phyloP scores from a whole-genome alignment of 78 protist genomes.

The Protostelium mycophagum region DNA sequence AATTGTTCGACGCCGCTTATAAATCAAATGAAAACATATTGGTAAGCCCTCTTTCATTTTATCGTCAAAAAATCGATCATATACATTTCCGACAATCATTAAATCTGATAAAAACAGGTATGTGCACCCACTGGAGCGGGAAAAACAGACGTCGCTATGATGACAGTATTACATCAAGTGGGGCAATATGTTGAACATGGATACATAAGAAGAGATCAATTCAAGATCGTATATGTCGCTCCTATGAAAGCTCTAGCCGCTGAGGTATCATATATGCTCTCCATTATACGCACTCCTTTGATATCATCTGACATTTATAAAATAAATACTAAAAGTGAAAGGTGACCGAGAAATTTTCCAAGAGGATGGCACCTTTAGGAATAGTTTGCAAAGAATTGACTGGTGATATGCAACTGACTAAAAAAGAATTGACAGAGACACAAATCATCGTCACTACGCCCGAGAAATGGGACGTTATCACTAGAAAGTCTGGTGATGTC shows the following conservation, averaged over 20 bases:
- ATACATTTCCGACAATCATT: too few relatives aligned
- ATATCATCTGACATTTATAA: too few relatives aligned
- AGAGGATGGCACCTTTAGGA: conserved; percentile 74
- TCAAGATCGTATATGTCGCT: conserved; percentile 96
- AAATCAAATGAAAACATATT: conserved; percentile 81
- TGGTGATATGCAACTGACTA: conserved; percentile 93
- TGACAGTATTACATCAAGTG: conserved; percentile 89
- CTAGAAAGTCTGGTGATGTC: conserved; percentile 94
- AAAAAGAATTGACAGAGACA: conserved; percentile 86
- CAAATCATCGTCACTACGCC: conserved; percentile 97
- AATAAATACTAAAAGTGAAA: too few relatives aligned
- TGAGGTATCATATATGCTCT: conserved; percentile 37
- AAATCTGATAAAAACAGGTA: too few relatives aligned
- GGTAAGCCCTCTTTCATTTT: too few relatives aligned
- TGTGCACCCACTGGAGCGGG: conserved; percentile 99
- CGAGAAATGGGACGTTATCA: conserved; percentile 99
- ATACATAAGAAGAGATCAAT: conserved; percentile 33
- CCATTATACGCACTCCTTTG: not conserved
- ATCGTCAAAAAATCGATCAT: too few relatives aligned
- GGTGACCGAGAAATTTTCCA: conserved; percentile 73
- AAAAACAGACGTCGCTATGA: conserved; percentile 99
- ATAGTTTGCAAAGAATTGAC: conserved; percentile 90
- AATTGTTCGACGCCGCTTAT: conserved; percentile 77
- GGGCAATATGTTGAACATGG: conserved; percentile 57
- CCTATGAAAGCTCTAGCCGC: conserved; percentile 99